These are phyloP conservation scores for Plicaturopsis crispa DNA, from an alignment of 768 basidiomycete species.

Conservation along the genomic window DNA sequence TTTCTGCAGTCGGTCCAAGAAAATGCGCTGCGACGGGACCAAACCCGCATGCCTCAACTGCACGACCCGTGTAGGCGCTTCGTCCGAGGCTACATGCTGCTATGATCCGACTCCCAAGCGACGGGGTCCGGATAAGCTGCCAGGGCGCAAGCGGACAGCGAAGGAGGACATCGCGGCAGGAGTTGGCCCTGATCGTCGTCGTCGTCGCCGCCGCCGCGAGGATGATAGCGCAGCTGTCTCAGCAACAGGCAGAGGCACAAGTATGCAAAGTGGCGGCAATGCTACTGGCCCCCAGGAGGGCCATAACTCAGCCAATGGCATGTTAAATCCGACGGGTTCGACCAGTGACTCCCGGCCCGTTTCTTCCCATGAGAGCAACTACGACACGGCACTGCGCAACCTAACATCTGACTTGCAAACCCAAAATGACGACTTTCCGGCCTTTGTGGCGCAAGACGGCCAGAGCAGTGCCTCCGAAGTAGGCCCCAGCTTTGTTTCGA, in stretches of 20 bases:
- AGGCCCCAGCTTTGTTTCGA: not conserved
- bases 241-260: not conserved
- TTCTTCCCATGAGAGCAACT: too few species aligned
- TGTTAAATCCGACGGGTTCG: too few species aligned
- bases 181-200: constrained; percentile 12
- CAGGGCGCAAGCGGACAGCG: constrained; percentile 64
- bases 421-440: too few species aligned
- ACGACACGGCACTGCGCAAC: too few species aligned
- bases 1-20: constrained; percentile 55
- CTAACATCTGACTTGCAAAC: too few species aligned
- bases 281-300: not conserved
- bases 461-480: too few species aligned
- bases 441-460: too few species aligned
- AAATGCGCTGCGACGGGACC: constrained; percentile 78
- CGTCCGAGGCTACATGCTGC: constrained; percentile 35
- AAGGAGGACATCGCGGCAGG: constrained; percentile 30
- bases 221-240: not conserved
- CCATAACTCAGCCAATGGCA: not conserved
- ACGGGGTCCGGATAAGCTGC: constrained; percentile 71
- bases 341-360: too few species aligned
- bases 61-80: constrained; percentile 36
- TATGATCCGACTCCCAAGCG: constrained; percentile 73
- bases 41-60: constrained; percentile 76
- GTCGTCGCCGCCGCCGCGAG: not conserved
- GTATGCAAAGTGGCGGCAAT: not conserved